phyloP scores from a whole-genome alignment of 768 basidiomycete genomes.

The Floccularia luteovirens region DNA sequence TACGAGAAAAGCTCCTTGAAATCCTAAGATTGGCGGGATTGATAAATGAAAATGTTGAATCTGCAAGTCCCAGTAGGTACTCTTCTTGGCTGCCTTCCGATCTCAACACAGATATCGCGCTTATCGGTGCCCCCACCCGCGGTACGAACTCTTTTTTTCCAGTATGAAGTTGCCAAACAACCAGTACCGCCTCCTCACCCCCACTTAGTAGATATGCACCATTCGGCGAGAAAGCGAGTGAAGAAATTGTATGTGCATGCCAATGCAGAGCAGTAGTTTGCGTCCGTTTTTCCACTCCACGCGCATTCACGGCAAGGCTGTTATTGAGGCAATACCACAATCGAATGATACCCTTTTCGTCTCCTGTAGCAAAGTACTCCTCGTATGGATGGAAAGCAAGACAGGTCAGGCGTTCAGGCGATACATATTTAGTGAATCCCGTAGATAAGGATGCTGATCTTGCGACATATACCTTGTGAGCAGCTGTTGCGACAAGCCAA shows the following conservation, averaged over 20 bases:
- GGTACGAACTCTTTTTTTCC: slow-evolving; percentile 91
- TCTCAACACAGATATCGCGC: slow-evolving; percentile 54
- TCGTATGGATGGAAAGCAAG: slow-evolving; percentile 84
- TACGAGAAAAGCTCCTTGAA: slow-evolving; percentile 62
- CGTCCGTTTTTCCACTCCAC: slow-evolving; percentile 68
- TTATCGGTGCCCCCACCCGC: slow-evolving; percentile 82
- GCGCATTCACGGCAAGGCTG: slow-evolving; percentile 36
- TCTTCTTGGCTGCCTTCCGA: slow-evolving; percentile 63
- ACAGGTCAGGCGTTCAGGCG: slow-evolving; percentile 74
- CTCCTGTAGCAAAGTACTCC: slow-evolving; percentile 95
- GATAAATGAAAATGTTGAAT: slow-evolving; percentile 76
- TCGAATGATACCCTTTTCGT: slow-evolving; percentile 74
- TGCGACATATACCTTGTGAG: slow-evolving; percentile 74
- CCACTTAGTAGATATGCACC: slow-evolving; percentile 91
- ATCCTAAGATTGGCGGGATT: slow-evolving; percentile 67
- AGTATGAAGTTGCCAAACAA: slow-evolving; percentile 91
- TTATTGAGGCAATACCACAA: slow-evolving; percentile 90
- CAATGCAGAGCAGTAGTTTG: slow-evolving; percentile 88
- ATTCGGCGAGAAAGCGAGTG: slow-evolving; percentile 80
- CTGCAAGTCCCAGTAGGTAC: slow-evolving; percentile 75
- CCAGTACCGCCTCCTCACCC: slow-evolving; percentile 93
- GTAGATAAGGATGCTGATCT: slow-evolving; percentile 44
- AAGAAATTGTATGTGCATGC: slow-evolving; percentile 93
- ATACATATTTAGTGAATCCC: slow-evolving; percentile 79
- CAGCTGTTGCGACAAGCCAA: slow-evolving; percentile 71